Base-by-base conservation (phyloP, 108 stramenopile genomes). In the Fragilaria crotonensis region DNA sequence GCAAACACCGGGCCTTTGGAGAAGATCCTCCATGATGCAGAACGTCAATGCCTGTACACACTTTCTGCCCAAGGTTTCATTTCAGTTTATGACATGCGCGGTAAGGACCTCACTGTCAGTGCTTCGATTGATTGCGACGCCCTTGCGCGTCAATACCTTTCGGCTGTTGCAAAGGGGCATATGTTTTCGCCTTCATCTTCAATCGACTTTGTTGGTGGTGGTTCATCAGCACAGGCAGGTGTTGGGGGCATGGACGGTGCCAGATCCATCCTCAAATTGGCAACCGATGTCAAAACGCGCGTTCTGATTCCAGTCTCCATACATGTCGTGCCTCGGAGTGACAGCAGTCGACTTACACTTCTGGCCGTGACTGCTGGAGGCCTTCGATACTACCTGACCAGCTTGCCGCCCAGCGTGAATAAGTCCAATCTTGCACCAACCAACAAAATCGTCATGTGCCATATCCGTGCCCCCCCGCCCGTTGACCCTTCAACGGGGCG, bases 161-260 rank as follows among this genome's bases (percentile, higher is more conserved):
- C 87, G 21, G 69, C 75, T 22, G 90, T 89, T 17, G 71, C 81
- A 20, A 56, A 78, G 36, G 85, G 85, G 17, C 63, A 66, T 3
- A 83, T 87, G 71, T 71, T 81, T 46, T 80, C 90, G 3, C 85
- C 83, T 1, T 25, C 57, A 17, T 70, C 73, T 14, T 62, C 51
- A 25, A 72, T 92, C 14, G 71, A 61, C 19, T 92, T 92, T 61
- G 78, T 81, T 14, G 90, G 90, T 20, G 84, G 83, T 17, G 73
- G 77, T 45, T 60, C 68, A 7, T 69, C 79, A 4, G 90, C 90
- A 18, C 81, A 85, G 71, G 79, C 81, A 44, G 90, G 90, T 27
- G 87, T 93, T 18, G 90, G 90, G 23, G 87, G 90, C 21, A 93
- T 93, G 90, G 85, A 93, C 17, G 90, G 90, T 23, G 90, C 90